Evolutionary conservation across 306 rosid species (phyloP).

Genomic region (Oxytropis ochrocephala): DNA sequence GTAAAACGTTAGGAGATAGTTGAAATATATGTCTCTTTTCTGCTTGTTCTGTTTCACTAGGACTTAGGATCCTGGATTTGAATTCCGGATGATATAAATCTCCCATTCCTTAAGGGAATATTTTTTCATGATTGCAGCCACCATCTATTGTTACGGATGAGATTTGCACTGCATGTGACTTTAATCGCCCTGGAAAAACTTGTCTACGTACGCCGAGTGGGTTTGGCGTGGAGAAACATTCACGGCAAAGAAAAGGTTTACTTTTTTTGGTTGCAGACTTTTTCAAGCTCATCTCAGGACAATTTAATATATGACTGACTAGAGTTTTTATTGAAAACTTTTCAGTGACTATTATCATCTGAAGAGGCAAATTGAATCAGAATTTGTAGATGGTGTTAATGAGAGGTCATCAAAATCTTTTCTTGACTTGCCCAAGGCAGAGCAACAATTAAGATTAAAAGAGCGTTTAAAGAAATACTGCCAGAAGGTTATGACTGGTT

Average conservation of each 20-base stretch:
- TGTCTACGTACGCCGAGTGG: slow-evolving; percentile 98
- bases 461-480: slow-evolving; percentile 94
- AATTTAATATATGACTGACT: slow-evolving; percentile 24
- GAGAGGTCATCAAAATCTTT: slow-evolving; percentile 62
- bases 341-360: slow-evolving; percentile 87
- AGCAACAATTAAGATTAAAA: slow-evolving; percentile 74
- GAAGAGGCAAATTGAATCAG: slow-evolving; percentile 95
- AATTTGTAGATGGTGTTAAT: slow-evolving; percentile 57
- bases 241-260: slow-evolving; percentile 84
- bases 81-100: slow-evolving; percentile 11
- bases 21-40: slow-evolving; percentile 15
- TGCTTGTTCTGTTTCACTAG: neutral
- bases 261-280: neutral
- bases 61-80: slow-evolving; percentile 8
- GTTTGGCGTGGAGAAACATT: slow-evolving; percentile 97
- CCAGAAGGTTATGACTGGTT: slow-evolving; percentile 66
- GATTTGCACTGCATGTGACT: slow-evolving; percentile 97
- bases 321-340: slow-evolving; percentile 14
- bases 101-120: neutral
- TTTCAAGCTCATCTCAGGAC: slow-evolving; percentile 8
- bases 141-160: slow-evolving; percentile 93
- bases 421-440: slow-evolving; percentile 85
- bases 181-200: slow-evolving; percentile 92
- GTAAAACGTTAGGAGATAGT: neutral
- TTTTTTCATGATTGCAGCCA: slow-evolving; percentile 57